A percentile compares a stretch with the other conserved stretches of the same genome.
Evolutionary conservation across 345 rosid species (phyloP).

Genomic region (Eutrema japonicum): DNA sequence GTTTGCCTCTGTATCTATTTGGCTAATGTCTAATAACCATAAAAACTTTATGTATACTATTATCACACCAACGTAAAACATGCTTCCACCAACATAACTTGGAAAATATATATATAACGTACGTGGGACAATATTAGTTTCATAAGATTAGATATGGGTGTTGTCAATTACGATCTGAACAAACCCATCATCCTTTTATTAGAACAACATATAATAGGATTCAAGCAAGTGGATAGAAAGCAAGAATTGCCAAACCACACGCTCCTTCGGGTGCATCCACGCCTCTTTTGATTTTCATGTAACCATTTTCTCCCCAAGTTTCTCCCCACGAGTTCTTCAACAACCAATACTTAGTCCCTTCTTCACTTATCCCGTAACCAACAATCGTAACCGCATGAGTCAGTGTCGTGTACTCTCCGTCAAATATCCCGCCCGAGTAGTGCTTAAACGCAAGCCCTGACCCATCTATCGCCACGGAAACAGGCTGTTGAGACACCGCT

Average conservation of each 20-base stretch:
- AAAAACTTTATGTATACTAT: too few species aligned
- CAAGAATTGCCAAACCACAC: constrained; percentile 51
- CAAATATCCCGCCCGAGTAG: constrained; percentile 49
- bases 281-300: constrained; percentile 53
- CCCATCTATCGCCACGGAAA: constrained; percentile 47
- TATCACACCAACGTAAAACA: too few species aligned
- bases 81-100: too few species aligned
- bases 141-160: background rate
- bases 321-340: constrained; percentile 61
- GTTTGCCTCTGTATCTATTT: too few species aligned
- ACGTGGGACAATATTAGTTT: background rate
- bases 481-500: constrained; percentile 50
- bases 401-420: constrained; percentile 41
- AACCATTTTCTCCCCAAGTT: constrained; percentile 61
- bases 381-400: constrained; percentile 55
- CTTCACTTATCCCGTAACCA: constrained; percentile 51
- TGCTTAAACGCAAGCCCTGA: constrained; percentile 40
- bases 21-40: too few species aligned
- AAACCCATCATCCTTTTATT: background rate
- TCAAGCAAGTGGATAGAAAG: constrained; percentile 50
- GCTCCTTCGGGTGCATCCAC: constrained; percentile 36
- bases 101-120: too few species aligned
- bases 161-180: background rate
- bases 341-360: constrained; percentile 51
- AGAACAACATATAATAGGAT: background rate